Evolutionary conservation across 768 basidiomycete genomes (phyloP), one percentile per base, ranked within the genome.

Genomic region (Amanita phalloides): DNA sequence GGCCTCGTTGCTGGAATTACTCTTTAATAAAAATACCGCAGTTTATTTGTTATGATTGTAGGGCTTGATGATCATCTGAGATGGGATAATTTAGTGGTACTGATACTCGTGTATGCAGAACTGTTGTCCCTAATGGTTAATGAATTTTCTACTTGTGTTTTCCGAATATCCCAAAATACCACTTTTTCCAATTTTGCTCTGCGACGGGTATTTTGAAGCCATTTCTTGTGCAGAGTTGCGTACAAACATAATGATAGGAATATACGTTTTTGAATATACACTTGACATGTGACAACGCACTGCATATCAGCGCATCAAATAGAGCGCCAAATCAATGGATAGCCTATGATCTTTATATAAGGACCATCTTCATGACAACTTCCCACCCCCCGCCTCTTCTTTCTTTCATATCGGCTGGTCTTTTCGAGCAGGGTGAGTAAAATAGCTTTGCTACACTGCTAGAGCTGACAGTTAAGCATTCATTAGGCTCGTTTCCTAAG

Each of bases 1-100:
- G 67, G 68, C n/a, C 53, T 70, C 11, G 48, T 67, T 48, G 61
- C 64, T 32, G 66, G 66, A 32, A 57, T 70, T 49, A 57, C 66
- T 53, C 58, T 68, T 38, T 71, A 62, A 51, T 43, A 7, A 26
- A 37, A 32, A 13, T 21, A 13, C 9, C 1, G 9, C 8, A 58
- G 55, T 17, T 23, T 13, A 33, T 33, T 33, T 4, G 65, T 53
- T 17, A 45, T 11, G 44, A 30, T 53, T 51, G 11, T 35, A 17
- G 11, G 46, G 28, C 13, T 25, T 21, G 21, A 21, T 11, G 20
- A 30, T 41, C n/a, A 13, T 41, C 38, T 23, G 26, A 39, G 43
- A 45, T 45, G 43, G 43, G 17, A 45, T 28, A 20, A 4, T 33
- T 32, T 33, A 1, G 13, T 33, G 33, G 13, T 33, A 33, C 33